A percentile compares a stretch with the other conserved stretches of the same genome.
phyloP scores from a whole-genome alignment of 305 asterid genomes.

The Fraxinus latifolia region DNA sequence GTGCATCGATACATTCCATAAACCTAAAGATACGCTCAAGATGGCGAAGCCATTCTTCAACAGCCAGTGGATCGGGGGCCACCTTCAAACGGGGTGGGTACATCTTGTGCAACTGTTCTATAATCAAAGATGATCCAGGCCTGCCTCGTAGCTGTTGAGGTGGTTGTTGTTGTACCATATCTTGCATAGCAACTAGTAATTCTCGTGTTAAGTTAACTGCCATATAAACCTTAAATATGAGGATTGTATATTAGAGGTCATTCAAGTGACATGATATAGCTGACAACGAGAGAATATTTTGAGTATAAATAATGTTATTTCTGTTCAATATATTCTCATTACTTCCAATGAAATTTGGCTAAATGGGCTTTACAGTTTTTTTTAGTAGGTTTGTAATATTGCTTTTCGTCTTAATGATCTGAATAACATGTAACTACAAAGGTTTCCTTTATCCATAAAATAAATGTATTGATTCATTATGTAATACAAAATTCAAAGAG shows the following conservation, averaged over 20 bases:
- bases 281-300: neutral
- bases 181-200: neutral
- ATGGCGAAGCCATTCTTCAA: neutral
- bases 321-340: too few species aligned
- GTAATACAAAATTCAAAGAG: too few species aligned
- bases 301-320: too few species aligned
- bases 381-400: too few species aligned
- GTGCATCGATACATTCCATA: neutral
- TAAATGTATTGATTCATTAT: too few species aligned
- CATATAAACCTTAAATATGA: too few species aligned
- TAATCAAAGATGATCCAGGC: neutral
- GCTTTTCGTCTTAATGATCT: too few species aligned
- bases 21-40: neutral
- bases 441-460: too few species aligned
- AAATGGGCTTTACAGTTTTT: neutral
- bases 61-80: neutral
- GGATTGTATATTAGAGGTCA: neutral
- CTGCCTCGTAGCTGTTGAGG: neutral
- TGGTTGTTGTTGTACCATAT: too few species aligned
- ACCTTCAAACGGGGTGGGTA: neutral
- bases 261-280: too few species aligned
- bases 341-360: neutral
- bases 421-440: too few species aligned
- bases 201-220: too few species aligned
- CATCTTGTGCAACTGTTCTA: neutral